Percentiles rank a stretch among this genome's conserved stretches.
Conservation (phyloP, 192 early-diverging fungal species). For the Coemansia nantahalensis region DNA sequence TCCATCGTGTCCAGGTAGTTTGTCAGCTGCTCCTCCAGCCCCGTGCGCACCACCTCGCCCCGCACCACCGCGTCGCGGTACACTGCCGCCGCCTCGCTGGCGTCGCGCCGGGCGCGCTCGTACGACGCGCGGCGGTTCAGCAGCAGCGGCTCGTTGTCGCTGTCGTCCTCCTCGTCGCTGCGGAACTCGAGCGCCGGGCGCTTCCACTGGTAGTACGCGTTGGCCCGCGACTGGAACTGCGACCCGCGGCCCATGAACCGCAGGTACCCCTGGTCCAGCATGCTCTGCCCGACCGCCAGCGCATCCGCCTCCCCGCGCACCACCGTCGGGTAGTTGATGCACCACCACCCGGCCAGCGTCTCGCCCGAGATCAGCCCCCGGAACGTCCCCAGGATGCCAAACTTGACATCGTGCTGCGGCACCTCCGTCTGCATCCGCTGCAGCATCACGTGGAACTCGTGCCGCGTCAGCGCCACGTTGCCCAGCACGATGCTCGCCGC, state of each 20-base stretch:
- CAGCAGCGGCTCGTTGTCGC: slow-evolving; percentile 51
- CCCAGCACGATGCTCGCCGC: slow-evolving; percentile 56
- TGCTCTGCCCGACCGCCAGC: slow-evolving; percentile 66
- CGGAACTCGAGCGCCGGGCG: slow-evolving; percentile 55
- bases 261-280: slow-evolving; percentile 62
- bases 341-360: slow-evolving; percentile 70
- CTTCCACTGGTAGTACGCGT: slow-evolving; percentile 73
- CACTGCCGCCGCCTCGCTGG: slow-evolving; percentile 63
- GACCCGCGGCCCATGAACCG: slow-evolving; percentile 68
- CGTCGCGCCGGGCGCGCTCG: slow-evolving; percentile 59
- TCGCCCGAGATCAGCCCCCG: slow-evolving; percentile 64
- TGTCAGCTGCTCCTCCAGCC: slow-evolving; percentile 64
- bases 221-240: slow-evolving; percentile 61
- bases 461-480: slow-evolving; percentile 57
- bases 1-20: slow-evolving; percentile 55
- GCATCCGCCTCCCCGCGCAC: slow-evolving; percentile 61
- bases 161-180: slow-evolving; percentile 49
- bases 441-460: slow-evolving; percentile 62
- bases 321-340: slow-evolving; percentile 59
- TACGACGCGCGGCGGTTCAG: slow-evolving; percentile 32
- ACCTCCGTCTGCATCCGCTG: slow-evolving; percentile 62
- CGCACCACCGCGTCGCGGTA: slow-evolving; percentile 64
- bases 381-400: slow-evolving; percentile 66
- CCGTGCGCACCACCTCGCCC: slow-evolving; percentile 63
- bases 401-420: slow-evolving; percentile 61